Conservation (phyloP, 768 basidiomycete genomes). For the Termitomyces sp. region DNA sequence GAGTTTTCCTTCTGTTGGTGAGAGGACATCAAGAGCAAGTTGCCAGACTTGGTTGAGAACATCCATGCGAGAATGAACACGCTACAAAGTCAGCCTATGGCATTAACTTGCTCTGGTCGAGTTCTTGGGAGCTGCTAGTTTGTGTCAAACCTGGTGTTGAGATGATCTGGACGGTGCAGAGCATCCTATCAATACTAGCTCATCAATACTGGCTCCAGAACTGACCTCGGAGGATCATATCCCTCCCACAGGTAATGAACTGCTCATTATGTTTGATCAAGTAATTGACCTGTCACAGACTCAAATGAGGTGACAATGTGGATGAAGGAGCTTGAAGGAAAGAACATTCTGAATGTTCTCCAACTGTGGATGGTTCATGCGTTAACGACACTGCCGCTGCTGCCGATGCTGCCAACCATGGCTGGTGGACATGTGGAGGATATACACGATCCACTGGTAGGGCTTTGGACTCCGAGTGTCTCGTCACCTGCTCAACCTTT, state of each 20-base stretch:
- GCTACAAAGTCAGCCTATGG: no score
- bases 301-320: conserved; percentile 65
- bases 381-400: conserved; percentile 52
- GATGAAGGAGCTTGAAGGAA: conserved; percentile 74
- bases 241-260: conserved; percentile 48
- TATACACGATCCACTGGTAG: conserved; percentile 49
- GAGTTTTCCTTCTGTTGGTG: no score
- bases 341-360: conserved; percentile 60
- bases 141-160: no score
- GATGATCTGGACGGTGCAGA: no score
- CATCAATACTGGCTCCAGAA: no score
- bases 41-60: no score
- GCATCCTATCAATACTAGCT: no score
- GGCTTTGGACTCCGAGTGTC: not conserved
- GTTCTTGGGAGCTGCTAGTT: no score
- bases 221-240: conserved; percentile 67
- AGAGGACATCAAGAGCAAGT: no score
- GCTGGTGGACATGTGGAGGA: conserved; percentile 93
- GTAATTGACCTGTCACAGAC: conserved; percentile 27
- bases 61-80: no score
- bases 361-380: conserved; percentile 72
- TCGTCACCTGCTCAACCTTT: not conserved
- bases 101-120: no score
- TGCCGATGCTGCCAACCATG: conserved; percentile 54
- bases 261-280: not conserved